Base-by-base conservation (phyloP, 129 eudicot genomes). In the Flaveria bidentis region DNA sequence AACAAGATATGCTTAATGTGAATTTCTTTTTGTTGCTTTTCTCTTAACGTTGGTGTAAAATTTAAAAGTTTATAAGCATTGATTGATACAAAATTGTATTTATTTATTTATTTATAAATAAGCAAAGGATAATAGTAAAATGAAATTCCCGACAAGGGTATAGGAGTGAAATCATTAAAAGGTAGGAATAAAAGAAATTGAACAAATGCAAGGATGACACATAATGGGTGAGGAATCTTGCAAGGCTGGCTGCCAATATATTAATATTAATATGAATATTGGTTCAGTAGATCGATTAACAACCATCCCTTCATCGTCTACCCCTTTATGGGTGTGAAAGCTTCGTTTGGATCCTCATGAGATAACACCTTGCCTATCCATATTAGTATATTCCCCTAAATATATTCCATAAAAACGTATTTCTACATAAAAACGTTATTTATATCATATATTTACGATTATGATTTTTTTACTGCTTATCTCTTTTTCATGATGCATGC, bases 81-180 rank as follows among this genome's bases (percentile, higher is more conserved):
- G 13, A 11, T 7, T 2, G 49, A 11, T 44, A 44, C 11, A 9
- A 45, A 8, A 45, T 8, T 8, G 13, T 7, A 9, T 45, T 9
- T 2, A 12, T 45, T 3, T 2, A 12, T 45, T 3, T 67, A 42
- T 67, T 39, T 20, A 20, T 20, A 12, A 28, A 62, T 7, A 45
- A 26, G 42, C 26, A 49, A 76, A 78, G 76, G 76, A 70, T 69
- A 71, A 71, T 70, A 71, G 12, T 5, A 78, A 69, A 71, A 69
- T n/a, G 63, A 75, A 85, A 85, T 82, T 80, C 88, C 81, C 76
- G 81, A 81, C 84, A 81, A 68, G 22, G 71, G 75, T 58, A 57
- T 75, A 47, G 23, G 50, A 66, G 63, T 81, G 84, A 75, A 81
- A 81, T 76, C 76, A 20, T 12, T 49, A 66, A 63, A 36, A 52